Evolutionary conservation across 192 early-diverging fungal genomes (phyloP).

Genomic region (Lunasporangiospora selenospora): DNA sequence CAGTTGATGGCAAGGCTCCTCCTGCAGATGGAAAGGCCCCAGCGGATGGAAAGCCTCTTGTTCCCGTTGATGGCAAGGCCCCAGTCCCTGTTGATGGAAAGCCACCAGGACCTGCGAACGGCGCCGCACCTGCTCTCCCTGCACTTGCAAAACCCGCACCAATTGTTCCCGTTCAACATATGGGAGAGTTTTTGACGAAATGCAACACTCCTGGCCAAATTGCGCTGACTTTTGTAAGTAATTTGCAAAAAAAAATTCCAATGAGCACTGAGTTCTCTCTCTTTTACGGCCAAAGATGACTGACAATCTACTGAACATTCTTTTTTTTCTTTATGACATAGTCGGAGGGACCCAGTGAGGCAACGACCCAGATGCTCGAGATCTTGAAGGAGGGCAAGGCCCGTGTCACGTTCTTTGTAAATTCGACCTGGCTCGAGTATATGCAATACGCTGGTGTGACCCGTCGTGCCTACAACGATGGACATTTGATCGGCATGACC

Average conservation of each 20-base stretch:
- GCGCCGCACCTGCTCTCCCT: neutral
- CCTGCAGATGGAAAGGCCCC: neutral
- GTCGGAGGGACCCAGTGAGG: constrained; percentile 62
- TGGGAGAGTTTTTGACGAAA: constrained; percentile 51
- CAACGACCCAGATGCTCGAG: constrained; percentile 59
- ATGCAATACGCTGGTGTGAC: constrained; percentile 60
- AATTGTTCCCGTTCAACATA: constrained; percentile 30
- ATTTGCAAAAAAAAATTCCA: neutral
- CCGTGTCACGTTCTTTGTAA: constrained; percentile 58
- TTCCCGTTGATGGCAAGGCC: neutral
- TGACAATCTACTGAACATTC: neutral
- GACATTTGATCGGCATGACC: constrained; percentile 64
- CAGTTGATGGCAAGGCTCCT: neutral
- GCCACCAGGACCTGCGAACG: neutral
- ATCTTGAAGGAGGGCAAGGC: constrained; percentile 56
- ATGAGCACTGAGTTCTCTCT: neutral
- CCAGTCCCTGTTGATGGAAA: neutral
- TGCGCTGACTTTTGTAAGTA: constrained; percentile 54
- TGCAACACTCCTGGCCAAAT: constrained; percentile 55
- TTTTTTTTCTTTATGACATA: neutral
- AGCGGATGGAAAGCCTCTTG: neutral
- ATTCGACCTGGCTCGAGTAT: constrained; percentile 60
- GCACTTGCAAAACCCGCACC: constrained; percentile 20
- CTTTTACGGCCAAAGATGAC: neutral
- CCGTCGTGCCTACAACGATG: constrained; percentile 60